Evolutionary conservation across 345 rosid genomes (phyloP), one percentile per base, ranked within the genome.

Genomic region (Trapa incisa): DNA sequence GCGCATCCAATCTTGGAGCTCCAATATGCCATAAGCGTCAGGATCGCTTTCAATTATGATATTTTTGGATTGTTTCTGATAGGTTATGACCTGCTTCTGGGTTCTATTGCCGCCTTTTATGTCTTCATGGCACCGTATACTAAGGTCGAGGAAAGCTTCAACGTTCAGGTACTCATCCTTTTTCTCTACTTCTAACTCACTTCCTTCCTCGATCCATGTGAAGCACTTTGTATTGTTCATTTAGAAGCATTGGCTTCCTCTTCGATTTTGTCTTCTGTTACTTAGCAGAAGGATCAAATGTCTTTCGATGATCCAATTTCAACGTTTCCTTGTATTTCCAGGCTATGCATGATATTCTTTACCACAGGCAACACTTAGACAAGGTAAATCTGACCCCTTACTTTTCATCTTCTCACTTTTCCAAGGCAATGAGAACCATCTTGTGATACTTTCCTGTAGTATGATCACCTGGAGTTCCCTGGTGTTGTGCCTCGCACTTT

Each of bases 401-500:
- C 11, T 16, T 9, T 57, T 57, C 15, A 32, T 65, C 2, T 42
- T 54, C 17, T 65, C n/a, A 47, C 48, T 39, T 33, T 17, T 13
- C 62, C 39, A 37, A 17, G 10, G 53, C 54, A 58, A 22, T 65
- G 45, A 65, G 33, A 11, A 41, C 15, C 61, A 14, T 67, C 66
- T 66, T 45, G 47, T 60, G 50, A 61, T 38, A 38, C 64, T 65
- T 70, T 5, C 42, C 3, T 4, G 68, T 77, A 94, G 97, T 91
- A 94, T 78, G 99, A 91, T 80, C 97, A 94, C 80, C 72, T 91
- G 81, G 97, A 94, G 78, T 94, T 91, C 77, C 89, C 99, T 54
- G 97, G 99, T 73, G 97, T 94, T 71, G 97, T 94, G 70, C 97
- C 96, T 73, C 97, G 97, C 70, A 88, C 99, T 71, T 94, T 94